Evolutionary conservation across 345 rosid species (phyloP).

Genomic region (Acer saccharum): DNA sequence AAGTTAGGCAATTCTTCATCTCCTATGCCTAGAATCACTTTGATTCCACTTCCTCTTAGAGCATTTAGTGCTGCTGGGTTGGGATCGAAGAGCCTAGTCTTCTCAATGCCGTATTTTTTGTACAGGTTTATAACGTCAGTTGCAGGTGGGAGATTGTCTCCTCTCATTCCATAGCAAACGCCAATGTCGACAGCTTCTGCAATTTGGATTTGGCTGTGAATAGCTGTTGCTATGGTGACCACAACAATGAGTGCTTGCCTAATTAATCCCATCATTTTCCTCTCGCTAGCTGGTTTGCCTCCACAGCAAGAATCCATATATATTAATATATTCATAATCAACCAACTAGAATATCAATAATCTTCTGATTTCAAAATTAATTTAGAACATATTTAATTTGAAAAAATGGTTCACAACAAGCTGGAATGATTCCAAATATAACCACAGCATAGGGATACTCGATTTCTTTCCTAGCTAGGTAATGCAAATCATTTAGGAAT

Average conservation of each 20-base stretch:
- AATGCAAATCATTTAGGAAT: too few relatives aligned
- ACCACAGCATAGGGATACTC: too few relatives aligned
- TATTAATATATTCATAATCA: too few relatives aligned
- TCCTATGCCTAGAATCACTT: background rate
- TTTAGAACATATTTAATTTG: too few relatives aligned
- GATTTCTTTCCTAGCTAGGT: too few relatives aligned
- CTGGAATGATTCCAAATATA: too few relatives aligned
- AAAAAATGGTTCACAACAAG: too few relatives aligned
- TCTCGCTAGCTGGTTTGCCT: too few relatives aligned
- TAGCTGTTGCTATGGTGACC: background rate
- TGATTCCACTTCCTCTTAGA: slow-evolving; percentile 8
- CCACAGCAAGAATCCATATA: too few relatives aligned
- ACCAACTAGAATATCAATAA: too few relatives aligned
- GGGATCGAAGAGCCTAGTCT: slow-evolving; percentile 24
- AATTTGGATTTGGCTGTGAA: background rate
- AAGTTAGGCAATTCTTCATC: slow-evolving; percentile 19
- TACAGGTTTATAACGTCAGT: slow-evolving; percentile 16
- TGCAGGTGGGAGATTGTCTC: slow-evolving; percentile 19
- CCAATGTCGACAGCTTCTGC: slow-evolving; percentile 10
- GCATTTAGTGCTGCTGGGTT: slow-evolving; percentile 15
- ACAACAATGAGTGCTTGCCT: background rate
- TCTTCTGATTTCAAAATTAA: too few relatives aligned
- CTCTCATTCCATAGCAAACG: slow-evolving; percentile 18
- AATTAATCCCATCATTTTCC: background rate
- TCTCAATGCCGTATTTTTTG: background rate